Base-by-base conservation (phyloP, 1,284 basidiomycete species). In the Macrocystidia cucumis region DNA sequence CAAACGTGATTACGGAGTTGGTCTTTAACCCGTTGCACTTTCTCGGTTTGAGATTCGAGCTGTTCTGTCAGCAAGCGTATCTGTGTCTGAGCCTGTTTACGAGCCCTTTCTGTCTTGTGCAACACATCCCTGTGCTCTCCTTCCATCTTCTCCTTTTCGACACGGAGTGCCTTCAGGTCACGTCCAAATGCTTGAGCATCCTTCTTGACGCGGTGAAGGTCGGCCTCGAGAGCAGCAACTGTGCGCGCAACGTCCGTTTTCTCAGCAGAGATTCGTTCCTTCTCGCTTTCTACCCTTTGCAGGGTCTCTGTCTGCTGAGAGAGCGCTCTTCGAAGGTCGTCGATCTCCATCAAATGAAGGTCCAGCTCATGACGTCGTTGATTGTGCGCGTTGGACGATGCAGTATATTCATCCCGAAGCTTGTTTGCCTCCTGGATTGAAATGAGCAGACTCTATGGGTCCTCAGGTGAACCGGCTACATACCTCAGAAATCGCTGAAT, bases 141-240 rank as follows among this genome's bases (percentile, higher is more conserved):
- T 40, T 78, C 77, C 31, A 72, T 49, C 35, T 64, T 72, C 44
- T 83, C 79, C 47, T 84, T 83, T 57, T 86, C 80, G 8, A 55
- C 55, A 7, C 73, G 69, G 29, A 89, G 60, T 4, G 65, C 57
- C 44, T 74, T 78, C 38, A 92, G 55, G 52, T 91, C 87, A n/a
- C 65, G 70, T 18, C 81, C 81, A 51, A 82, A 83, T 16, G 69
- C 67, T 45, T 88, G 76, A 0, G 84, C 85, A 43, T 90, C 83
- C 28, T 65, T 65, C 39, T 74, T 69, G 28, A 89, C 80, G 12
- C 81, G 74, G 38, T 63, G 63, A 18, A 89, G 63, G 47, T 89
- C 87, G 1, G 70, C 62, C 49, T 89, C 81, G 20, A 91, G 65
- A 0, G 52, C 52, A 2, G 70, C 66, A 6, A 89, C 76, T 4